phyloP scores from a whole-genome alignment of 768 basidiomycete genomes.

The Mycena alexandri region DNA sequence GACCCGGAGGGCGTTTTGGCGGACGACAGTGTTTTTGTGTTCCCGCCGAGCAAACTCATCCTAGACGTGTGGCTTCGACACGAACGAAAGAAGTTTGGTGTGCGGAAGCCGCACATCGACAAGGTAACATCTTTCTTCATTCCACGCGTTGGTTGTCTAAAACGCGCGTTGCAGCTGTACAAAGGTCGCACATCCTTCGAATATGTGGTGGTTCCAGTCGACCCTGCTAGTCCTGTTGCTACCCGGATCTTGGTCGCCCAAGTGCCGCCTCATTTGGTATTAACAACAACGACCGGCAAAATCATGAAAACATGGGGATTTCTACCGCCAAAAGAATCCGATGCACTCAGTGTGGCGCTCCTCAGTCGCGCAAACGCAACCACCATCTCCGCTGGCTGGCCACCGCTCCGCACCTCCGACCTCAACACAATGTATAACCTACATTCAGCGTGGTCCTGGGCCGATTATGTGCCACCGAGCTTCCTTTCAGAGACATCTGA shows the following conservation, averaged over 20 bases:
- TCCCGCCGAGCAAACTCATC: not conserved
- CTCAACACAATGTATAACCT: not conserved
- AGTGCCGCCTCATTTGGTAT: constrained; percentile 16
- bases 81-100: too few species aligned
- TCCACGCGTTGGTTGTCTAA: not conserved
- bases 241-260: not conserved
- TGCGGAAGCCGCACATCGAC: constrained; percentile 3
- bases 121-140: not conserved
- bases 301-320: constrained; percentile 1
- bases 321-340: not conserved
- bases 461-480: not conserved
- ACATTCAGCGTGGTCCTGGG: constrained; percentile 1
- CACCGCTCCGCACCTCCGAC: not conserved
- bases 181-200: constrained; percentile 17
- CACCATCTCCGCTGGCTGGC: not conserved
- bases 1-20: constrained; percentile 1
- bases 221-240: not conserved
- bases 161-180: constrained; percentile 1
- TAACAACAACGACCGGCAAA: constrained; percentile 6
- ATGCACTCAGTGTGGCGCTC: too few species aligned
- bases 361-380: not conserved
- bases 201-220: constrained; percentile 10
- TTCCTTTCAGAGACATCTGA: constrained; percentile 10
- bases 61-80: too few species aligned
- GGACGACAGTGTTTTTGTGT: not conserved